Evolutionary conservation across 2,329 filamentous ascomycete genomes (phyloP), one percentile per base, ranked within the genome.

Genomic region (Fusarium solani-melongenae): DNA sequence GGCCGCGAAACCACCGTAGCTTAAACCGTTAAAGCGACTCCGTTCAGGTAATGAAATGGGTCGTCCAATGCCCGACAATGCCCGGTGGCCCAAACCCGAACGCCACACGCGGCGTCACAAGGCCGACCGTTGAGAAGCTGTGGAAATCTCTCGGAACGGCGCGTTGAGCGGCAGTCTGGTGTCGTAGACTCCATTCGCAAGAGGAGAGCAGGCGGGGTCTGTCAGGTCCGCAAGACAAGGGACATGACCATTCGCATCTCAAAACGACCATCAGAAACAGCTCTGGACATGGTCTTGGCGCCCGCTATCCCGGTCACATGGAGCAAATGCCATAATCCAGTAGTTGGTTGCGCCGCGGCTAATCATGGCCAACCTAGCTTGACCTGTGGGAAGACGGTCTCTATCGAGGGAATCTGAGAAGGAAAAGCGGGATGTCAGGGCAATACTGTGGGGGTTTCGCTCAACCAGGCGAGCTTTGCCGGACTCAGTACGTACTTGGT

Each of bases 51-150:
- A 51, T 55, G 22, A 66, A 27, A 53, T 53, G 27, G 41, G 51
- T 57, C 29, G 55, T 29, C 34, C 22, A 58, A 66, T 71, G 51
- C 56, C 64, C 71, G 62, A 58, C 17, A 64, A 62, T 62, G 59
- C 34, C 69, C 68, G 62, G 38, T 58, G 29, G 39, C 22, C 59
- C 27, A 39, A 38, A 36, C 31, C 36, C 27, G 27, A 59, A 39
- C 39, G 58, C 67, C 65, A 73, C 67, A 53, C 46, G 27, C 46
- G 51, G 29, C 38, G 27, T 34, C 57, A 51, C 49, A 58, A 58
- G 59, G 34, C 27, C 29, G 57, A 58, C 51, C 59, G 62, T 65
- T 64, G 58, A 36, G 46, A 70, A 39, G 51, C 20, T 51, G 44
- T 49, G 49, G 55, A 66, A 38, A 34, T 27, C 39, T 34, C 29